Evolutionary conservation across 768 basidiomycete species (phyloP).

Genomic region (Macrolepiota albuminosa): DNA sequence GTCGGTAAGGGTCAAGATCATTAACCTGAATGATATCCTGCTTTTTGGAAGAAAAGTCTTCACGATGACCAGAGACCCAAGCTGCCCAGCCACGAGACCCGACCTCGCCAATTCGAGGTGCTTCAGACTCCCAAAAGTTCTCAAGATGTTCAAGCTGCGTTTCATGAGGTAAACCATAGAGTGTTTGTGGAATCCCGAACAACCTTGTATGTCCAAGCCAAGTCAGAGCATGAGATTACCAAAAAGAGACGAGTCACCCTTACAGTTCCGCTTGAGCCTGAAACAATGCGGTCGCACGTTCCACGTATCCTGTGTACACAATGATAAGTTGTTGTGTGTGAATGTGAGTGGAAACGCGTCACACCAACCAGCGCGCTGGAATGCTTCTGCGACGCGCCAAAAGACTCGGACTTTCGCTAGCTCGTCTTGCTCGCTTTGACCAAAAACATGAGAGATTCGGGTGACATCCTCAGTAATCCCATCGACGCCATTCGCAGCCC

Average conservation of each 20-base stretch:
- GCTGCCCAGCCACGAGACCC: constrained; percentile 63
- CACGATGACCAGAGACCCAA: constrained; percentile 48
- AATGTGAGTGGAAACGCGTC: not conserved
- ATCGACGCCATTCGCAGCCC: constrained; percentile 41
- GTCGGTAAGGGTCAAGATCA: constrained; percentile 58
- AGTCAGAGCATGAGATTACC: not conserved
- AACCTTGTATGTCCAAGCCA: constrained; percentile 34
- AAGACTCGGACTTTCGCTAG: constrained; percentile 54
- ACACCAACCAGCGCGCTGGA: constrained; percentile 60
- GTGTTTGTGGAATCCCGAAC: constrained; percentile 49
- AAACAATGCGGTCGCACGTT: constrained; percentile 72
- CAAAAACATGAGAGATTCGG: constrained; percentile 41
- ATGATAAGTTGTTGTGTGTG: constrained; percentile 9
- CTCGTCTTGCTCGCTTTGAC: constrained; percentile 39
- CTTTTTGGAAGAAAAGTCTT: constrained; percentile 20
- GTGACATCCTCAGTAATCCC: constrained; percentile 48
- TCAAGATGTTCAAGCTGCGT: constrained; percentile 57
- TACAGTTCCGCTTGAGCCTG: constrained; percentile 85
- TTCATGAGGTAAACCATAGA: constrained; percentile 39
- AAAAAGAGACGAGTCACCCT: constrained; percentile 16
- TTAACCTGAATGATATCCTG: constrained; percentile 6
- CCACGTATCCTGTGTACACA: constrained; percentile 53
- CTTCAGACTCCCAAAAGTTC: constrained; percentile 83
- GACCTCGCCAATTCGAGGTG: constrained; percentile 67
- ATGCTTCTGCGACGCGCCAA: constrained; percentile 63